Conservation (phyloP, 2,329 filamentous ascomycete genomes). For the Trichoderma harzianum region DNA sequence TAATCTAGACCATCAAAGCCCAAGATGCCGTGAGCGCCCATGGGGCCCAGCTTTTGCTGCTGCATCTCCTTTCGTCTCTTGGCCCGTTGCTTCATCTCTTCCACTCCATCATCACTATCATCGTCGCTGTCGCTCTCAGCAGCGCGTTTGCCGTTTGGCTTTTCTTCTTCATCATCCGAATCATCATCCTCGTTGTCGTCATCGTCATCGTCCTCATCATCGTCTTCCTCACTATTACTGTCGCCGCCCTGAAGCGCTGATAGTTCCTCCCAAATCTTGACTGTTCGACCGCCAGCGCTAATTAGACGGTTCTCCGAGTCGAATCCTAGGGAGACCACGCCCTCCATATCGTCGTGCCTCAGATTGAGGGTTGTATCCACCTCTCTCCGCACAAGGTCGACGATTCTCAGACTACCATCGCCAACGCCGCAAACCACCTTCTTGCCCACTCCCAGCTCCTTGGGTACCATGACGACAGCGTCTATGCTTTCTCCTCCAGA, state of each 20-base stretch:
- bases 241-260: conserved; percentile 46
- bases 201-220: conserved; percentile 40
- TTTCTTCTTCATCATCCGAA: conserved; percentile 44
- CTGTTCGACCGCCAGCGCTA: conserved; percentile 76
- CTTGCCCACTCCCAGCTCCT: conserved; percentile 66
- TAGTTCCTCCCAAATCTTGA: conserved; percentile 92
- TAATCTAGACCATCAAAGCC: conserved; percentile 48
- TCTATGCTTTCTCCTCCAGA: conserved; percentile 76
- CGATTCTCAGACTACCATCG: conserved; percentile 74
- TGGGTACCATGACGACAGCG: conserved; percentile 68
- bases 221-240: conserved; percentile 47
- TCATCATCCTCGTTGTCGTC: conserved; percentile 46
- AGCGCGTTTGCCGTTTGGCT: conserved; percentile 43
- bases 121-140: conserved; percentile 43
- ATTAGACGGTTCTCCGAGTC: conserved; percentile 85
- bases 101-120: conserved; percentile 30
- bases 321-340: conserved; percentile 76
- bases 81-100: conserved; percentile 43
- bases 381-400: conserved; percentile 71
- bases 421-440: conserved; percentile 77
- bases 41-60: conserved; percentile 44
- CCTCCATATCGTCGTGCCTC: conserved; percentile 81
- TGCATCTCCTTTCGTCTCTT: conserved; percentile 44
- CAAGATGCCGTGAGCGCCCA: conserved; percentile 51
- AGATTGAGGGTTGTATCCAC: conserved; percentile 60